phyloP scores from a whole-genome alignment of 2,329 filamentous ascomycete species.

The Chalaropsis thielavioides region DNA sequence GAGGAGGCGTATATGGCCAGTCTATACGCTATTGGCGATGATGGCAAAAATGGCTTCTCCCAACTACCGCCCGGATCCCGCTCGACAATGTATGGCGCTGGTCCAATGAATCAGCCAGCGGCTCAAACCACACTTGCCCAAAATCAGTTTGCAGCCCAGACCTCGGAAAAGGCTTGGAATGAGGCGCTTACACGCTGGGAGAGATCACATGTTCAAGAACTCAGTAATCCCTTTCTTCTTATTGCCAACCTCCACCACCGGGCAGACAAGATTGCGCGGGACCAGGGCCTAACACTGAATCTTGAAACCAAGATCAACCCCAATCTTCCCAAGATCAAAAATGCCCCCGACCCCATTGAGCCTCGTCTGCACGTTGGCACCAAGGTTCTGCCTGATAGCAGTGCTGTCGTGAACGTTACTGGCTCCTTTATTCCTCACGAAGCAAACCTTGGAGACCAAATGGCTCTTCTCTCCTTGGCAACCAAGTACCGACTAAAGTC shows the following conservation, averaged over 20 bases:
- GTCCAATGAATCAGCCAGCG: constrained; percentile 49
- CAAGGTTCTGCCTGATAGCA: constrained; percentile 18
- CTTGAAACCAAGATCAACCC: constrained; percentile 37
- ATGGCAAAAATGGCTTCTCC: constrained; percentile 26
- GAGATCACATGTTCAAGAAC: constrained; percentile 49
- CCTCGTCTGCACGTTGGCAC: constrained; percentile 12
- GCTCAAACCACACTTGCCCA: constrained; percentile 29
- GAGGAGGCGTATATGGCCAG: constrained; percentile 70
- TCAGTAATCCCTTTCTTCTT: constrained; percentile 58
- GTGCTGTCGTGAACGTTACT: constrained; percentile 39
- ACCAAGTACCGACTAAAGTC: constrained; percentile 65
- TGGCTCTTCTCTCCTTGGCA: constrained; percentile 69
- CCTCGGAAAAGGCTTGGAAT: constrained; percentile 50
- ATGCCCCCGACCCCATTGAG: constrained; percentile 11
- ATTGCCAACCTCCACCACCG: constrained; percentile 46
- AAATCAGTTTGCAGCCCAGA: constrained; percentile 50
- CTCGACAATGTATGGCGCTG: constrained; percentile 48
- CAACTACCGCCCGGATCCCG: constrained; percentile 42
- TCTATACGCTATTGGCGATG: constrained; percentile 32
- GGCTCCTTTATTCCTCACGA: constrained; percentile 62
- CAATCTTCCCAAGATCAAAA: constrained; percentile 29
- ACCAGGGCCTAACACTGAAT: constrained; percentile 43
- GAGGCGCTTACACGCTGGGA: constrained; percentile 49
- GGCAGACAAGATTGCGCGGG: constrained; percentile 42
- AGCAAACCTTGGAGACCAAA: constrained; percentile 62